Base-by-base conservation (phyloP, 2,329 filamentous ascomycete species). In the Monilinia vaccinii-corymbosi region DNA sequence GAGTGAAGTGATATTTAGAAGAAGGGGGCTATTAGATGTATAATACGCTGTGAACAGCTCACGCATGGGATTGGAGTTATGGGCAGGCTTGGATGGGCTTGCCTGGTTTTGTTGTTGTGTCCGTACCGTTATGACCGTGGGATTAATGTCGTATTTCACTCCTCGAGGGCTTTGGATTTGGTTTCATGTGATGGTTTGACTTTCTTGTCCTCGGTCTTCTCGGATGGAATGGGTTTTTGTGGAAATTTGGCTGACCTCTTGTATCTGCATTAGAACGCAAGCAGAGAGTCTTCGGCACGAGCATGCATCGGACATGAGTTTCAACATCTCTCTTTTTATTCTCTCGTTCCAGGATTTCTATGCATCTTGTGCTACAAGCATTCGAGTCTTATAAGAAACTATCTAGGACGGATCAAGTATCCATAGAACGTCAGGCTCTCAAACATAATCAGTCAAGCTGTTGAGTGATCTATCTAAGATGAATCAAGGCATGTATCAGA, bases 61-160 rank as follows among this genome's bases (percentile, higher is more conserved):
- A 44, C 51, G 38, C 38, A 55, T 55, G 38, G 51, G 38, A 55
- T 45, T 44, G 51, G 51, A 55, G 51, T 55, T 55, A 55, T 32
- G 51, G 51, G 51, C 51, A 44, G 44, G 51, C 51, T 55, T 55
- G 51, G 51, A 34, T 32, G 25, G 51, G 51, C 38, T 55, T 18
- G 6, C 21, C 28, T 55, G 51, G 51, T 44, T 55, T 44, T 55
- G 38, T 55, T 23, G 38, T 32, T 44, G 23, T 44, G 28, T 44
- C 40, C 45, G n/a, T 55, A 55, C 31, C 18, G 38, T 55, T 55
- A 55, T 32, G 51, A 34, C n/a, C 51, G 44, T 55, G n/a, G 28
- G 28, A 44, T 55, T 28, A 44, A 55, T 32, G 38, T 32, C 28
- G 32, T 23, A 23, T 55, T 44, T 55, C 51, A 53, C 38, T 53